Percentiles rank a stretch among this genome's conserved stretches.
Conservation (phyloP, 345 rosid species). For the Lepidium sativum region DNA sequence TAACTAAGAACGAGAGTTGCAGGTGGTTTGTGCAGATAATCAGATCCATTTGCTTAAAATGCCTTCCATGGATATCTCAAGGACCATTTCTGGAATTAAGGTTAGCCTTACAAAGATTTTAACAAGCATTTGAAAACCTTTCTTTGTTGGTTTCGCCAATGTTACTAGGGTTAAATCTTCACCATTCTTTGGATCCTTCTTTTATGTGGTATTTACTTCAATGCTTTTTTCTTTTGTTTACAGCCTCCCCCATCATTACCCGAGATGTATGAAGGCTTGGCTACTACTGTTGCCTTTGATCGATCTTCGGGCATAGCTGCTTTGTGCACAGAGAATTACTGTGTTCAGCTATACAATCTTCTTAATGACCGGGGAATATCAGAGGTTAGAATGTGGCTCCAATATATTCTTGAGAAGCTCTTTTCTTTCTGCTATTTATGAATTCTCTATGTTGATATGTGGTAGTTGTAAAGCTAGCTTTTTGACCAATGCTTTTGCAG, state of each 20-base stretch:
- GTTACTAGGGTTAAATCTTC: background rate
- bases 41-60: slow-evolving; percentile 80
- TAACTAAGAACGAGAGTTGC: slow-evolving; percentile 28
- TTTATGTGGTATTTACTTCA: slow-evolving; percentile 3
- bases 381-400: slow-evolving; percentile 46
- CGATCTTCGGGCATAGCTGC: slow-evolving; percentile 66
- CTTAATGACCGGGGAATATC: slow-evolving; percentile 70
- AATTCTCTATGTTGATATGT: background rate
- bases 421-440: background rate
- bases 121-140: background rate
- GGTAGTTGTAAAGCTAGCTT: background rate
- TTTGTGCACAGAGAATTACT: slow-evolving; percentile 62
- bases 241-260: slow-evolving; percentile 75
- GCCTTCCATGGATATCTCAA: slow-evolving; percentile 84
- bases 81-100: slow-evolving; percentile 89
- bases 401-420: background rate
- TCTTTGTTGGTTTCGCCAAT: background rate
- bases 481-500: slow-evolving; percentile 29
- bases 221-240: slow-evolving; percentile 14
- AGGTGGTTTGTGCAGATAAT: slow-evolving; percentile 97
- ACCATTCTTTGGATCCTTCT: background rate
- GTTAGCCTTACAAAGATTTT: slow-evolving; percentile 30
- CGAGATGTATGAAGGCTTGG: slow-evolving; percentile 36
- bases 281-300: slow-evolving; percentile 58
- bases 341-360: slow-evolving; percentile 80